phyloP scores from a whole-genome alignment of 2,329 filamentous ascomycete genomes.

The Microcera coccophila region DNA sequence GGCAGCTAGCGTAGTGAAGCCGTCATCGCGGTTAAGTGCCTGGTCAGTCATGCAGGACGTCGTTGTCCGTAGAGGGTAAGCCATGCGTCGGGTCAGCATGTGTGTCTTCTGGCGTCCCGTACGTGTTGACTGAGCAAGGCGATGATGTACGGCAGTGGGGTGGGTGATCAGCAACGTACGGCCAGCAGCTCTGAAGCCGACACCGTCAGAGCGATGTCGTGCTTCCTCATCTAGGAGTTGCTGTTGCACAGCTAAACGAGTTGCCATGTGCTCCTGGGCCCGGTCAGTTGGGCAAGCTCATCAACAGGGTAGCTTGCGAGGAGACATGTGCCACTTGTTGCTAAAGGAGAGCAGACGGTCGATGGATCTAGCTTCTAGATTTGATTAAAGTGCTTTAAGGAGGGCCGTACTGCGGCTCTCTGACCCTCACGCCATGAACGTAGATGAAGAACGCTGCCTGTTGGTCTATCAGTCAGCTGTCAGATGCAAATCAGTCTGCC shows the following conservation, averaged over 20 bases:
- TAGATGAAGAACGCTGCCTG: not conserved
- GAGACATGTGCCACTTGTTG: too few species aligned
- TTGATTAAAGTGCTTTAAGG: too few species aligned
- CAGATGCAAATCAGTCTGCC: not conserved
- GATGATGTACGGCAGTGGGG: not conserved
- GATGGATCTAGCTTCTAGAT: too few species aligned
- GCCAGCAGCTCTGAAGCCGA: not conserved
- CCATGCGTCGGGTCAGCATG: not conserved
- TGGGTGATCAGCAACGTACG: not conserved
- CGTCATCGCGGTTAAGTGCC: not conserved
- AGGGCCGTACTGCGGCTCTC: too few species aligned
- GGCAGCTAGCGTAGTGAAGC: not conserved
- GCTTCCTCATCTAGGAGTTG: not conserved
- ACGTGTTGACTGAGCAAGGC: not conserved
- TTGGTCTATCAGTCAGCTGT: not conserved
- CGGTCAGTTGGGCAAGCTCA: not conserved
- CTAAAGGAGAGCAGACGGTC: too few species aligned
- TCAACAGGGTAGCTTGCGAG: not conserved
- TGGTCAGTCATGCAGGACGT: not conserved
- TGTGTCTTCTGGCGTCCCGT: not conserved
- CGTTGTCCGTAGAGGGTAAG: not conserved
- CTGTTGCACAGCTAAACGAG: not conserved
- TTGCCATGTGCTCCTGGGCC: not conserved
- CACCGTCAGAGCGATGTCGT: not conserved
- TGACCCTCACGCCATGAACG: not conserved